These are phyloP conservation scores for Amphichorda felina DNA, from an alignment of 2,329 filamentous ascomycete species.

Conservation along the genomic window DNA sequence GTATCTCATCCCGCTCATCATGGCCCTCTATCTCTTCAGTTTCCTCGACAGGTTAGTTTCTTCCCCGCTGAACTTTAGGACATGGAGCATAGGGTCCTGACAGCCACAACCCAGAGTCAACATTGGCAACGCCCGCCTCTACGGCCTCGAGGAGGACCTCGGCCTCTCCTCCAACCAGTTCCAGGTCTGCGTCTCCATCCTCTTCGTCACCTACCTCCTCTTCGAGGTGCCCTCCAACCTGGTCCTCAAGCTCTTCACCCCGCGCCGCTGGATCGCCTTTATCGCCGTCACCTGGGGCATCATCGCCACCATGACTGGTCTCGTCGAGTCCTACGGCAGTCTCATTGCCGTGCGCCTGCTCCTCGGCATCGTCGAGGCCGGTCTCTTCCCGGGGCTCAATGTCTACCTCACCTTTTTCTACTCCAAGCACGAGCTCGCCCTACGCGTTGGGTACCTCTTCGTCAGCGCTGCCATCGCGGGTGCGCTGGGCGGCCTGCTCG, in stretches of 20 bases:
- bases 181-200: constrained; percentile 53
- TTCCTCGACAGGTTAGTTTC: constrained; percentile 55
- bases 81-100: no score
- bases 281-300: constrained; percentile 56
- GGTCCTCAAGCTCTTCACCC: constrained; percentile 49
- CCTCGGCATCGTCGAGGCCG: constrained; percentile 57
- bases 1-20: constrained; percentile 53
- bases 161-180: constrained; percentile 50
- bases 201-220: constrained; percentile 52
- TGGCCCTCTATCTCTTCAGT: constrained; percentile 61
- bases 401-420: constrained; percentile 69
- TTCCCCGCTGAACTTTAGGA: neutral
- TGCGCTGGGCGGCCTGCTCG: constrained; percentile 59
- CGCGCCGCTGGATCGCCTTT: constrained; percentile 51
- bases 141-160: constrained; percentile 52
- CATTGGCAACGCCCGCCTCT: constrained; percentile 60
- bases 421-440: constrained; percentile 58
- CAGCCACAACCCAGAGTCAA: constrained; percentile 54
- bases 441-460: constrained; percentile 64
- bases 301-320: constrained; percentile 56
- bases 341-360: constrained; percentile 59
- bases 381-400: constrained; percentile 57
- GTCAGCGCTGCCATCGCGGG: constrained; percentile 60
- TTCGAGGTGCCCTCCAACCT: constrained; percentile 57
- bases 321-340: constrained; percentile 52